phyloP scores from a whole-genome alignment of 176 grass and related monocot species.

The Phragmites australis region DNA sequence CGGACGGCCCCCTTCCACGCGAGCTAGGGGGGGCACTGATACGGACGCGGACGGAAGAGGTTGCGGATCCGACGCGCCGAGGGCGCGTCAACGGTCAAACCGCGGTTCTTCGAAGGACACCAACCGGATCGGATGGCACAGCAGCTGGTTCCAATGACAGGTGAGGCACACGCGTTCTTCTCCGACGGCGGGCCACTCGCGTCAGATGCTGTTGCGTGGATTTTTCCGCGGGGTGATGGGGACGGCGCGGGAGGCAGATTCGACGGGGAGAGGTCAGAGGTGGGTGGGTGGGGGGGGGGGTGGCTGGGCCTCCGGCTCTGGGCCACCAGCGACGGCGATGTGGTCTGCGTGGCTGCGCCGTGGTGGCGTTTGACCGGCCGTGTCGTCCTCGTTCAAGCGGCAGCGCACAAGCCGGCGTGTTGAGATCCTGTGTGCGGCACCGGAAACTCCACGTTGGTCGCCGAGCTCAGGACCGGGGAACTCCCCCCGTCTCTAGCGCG shows the following conservation, averaged over 20 bases:
- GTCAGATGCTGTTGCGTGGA: not conserved
- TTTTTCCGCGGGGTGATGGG: not conserved
- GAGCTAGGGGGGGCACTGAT: not conserved
- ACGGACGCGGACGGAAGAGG: conserved; percentile 26
- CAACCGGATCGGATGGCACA: not conserved
- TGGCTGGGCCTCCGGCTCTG: no score
- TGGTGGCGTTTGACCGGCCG: conserved; percentile 2
- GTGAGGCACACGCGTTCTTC: not conserved
- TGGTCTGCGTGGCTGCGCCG: not conserved
- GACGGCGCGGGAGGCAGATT: not conserved
- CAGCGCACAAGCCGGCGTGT: not conserved
- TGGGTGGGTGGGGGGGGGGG: not conserved
- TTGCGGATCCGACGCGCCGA: conserved; percentile 12
- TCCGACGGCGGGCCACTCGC: not conserved
- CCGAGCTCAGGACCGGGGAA: not conserved
- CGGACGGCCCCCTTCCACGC: not conserved
- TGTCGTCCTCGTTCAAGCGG: not conserved
- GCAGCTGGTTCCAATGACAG: not conserved
- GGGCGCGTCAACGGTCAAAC: conserved; percentile 34
- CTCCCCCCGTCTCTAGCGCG: not conserved
- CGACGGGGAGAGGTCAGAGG: not conserved
- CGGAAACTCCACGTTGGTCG: not conserved
- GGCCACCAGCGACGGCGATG: not conserved
- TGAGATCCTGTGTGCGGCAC: not conserved
- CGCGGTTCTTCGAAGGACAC: not conserved